A percentile compares a stretch with the other conserved stretches of the same genome.
phyloP scores from a whole-genome alignment of 768 basidiomycete species.

The Trametes cinnabarina region DNA sequence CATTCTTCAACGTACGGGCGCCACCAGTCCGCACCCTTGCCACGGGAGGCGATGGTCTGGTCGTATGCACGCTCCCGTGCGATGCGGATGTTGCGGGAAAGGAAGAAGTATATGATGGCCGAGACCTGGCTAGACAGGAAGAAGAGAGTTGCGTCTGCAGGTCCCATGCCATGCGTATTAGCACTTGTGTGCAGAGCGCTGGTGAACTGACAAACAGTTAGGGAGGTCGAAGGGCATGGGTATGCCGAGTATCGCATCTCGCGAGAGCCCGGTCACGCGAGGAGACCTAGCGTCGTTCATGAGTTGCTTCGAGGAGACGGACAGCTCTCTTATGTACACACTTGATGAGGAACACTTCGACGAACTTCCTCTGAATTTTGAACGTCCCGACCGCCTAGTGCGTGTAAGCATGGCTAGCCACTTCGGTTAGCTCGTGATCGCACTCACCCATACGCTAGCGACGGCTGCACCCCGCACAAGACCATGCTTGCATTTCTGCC shows the following conservation, averaged over 20 bases:
- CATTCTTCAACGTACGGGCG: constrained; percentile 80
- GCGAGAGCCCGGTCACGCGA: constrained; percentile 57
- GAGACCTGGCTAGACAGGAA: constrained; percentile 75
- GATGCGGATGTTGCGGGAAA: constrained; percentile 77
- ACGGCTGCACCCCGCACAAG: constrained; percentile 65
- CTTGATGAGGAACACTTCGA: constrained; percentile 64
- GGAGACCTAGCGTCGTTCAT: constrained; percentile 46
- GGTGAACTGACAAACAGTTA: constrained; percentile 50
- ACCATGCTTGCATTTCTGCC: constrained; percentile 85
- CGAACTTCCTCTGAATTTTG: constrained; percentile 65
- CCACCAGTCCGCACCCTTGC: constrained; percentile 85
- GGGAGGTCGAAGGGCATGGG: constrained; percentile 63
- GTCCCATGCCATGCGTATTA: too few species aligned
- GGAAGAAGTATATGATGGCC: constrained; percentile 75
- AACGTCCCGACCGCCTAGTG: constrained; percentile 65
- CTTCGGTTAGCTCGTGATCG: too few species aligned
- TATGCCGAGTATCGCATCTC: constrained; percentile 64
- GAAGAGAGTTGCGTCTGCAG: constrained; percentile 68
- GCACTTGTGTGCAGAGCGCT: neutral
- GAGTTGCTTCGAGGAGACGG: neutral
- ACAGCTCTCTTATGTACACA: constrained; percentile 28
- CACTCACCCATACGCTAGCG: constrained; percentile 66
- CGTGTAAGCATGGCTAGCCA: too few species aligned
- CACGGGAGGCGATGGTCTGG: constrained; percentile 80
- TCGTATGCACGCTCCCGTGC: constrained; percentile 77